Base-by-base conservation (phyloP, 1,284 basidiomycete genomes). In the Pisolithus thermaeus region DNA sequence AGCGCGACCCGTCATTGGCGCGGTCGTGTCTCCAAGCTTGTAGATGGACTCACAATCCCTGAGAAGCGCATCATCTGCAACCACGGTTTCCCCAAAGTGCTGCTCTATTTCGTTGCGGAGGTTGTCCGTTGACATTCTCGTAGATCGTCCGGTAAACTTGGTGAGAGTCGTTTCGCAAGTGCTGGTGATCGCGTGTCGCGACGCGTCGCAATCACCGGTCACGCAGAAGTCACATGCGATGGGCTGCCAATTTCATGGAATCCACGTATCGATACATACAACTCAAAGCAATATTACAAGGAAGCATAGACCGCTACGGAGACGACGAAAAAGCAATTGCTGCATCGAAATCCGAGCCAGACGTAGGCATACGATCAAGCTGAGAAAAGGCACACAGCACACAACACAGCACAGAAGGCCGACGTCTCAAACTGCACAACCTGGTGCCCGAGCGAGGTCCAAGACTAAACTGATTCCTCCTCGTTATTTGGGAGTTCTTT, bases 11-110 rank as follows among this genome's bases (percentile, higher is more conserved):
- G 52, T 56, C 25, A 42, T 49, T 39, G 48, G 32, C 44, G 27
- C 22, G 23, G 32, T 45, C 23, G 35, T 16, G 35, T 37, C 28
- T 23, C 23, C 32, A 56, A 42, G 22, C 23, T 4, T 35, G 32
- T 35, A 14, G 38, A 45, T 25, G 45, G 40, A 57, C 76, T 56
- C 59, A 80, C 80, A 81, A 73, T 81, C 76, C 47, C 69, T 66
- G 27, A 78, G 53, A 1, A 81, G 60, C 20, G 22, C 20, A 27
- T 69, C 64, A 46, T 69, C 61, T 12, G 69, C 66, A 32, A 68
- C 67, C 43, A 71, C 63, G 18, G 61, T 61, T 28, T 67, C 62
- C 25, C 62, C 63, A 41, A 77, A 72, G 20, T 60, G 22, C 27
- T 54, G 42, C 12, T 57, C 56, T 42, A 77, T 56, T 25, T 73